A percentile compares a stretch with the other conserved stretches of the same genome.
Conservation (phyloP, 306 rosid genomes). For the Delonix regia region DNA sequence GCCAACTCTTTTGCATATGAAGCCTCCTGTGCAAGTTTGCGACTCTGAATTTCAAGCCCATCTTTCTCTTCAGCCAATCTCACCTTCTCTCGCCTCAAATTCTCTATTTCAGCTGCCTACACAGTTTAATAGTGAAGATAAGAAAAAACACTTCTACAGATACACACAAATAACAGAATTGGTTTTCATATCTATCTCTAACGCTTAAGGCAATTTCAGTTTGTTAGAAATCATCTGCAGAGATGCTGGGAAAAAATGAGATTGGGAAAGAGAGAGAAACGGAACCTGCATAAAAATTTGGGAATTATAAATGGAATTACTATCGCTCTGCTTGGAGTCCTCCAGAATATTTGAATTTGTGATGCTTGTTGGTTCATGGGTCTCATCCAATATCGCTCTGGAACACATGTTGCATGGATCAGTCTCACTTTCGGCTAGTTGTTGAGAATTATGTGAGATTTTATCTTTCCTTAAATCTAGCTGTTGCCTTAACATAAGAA, state of each 20-base stretch:
- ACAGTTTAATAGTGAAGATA: constrained; percentile 30
- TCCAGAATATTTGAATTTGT: constrained; percentile 61
- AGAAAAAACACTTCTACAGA: not conserved
- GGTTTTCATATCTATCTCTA: not conserved
- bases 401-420: constrained; percentile 22
- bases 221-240: not conserved
- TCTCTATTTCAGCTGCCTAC: constrained; percentile 79
- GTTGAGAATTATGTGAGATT: constrained; percentile 37
- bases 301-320: constrained; percentile 46
- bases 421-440: constrained; percentile 39
- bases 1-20: constrained; percentile 93
- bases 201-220: constrained; percentile 18
- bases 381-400: constrained; percentile 41
- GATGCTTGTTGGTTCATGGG: constrained; percentile 47
- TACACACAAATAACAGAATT: not conserved
- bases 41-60: constrained; percentile 74
- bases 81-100: constrained; percentile 77
- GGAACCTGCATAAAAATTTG: constrained; percentile 65
- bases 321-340: constrained; percentile 49
- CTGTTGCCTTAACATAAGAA: constrained; percentile 66
- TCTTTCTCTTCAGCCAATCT: constrained; percentile 70
- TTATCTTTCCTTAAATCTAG: constrained; percentile 51
- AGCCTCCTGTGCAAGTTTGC: constrained; percentile 79
- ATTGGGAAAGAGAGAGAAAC: constrained; percentile 2
- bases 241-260: constrained; percentile 29